Percentiles rank a stretch among this genome's conserved stretches.
These are phyloP conservation scores for Elsinoe perseae DNA, from an alignment of 2,329 filamentous ascomycete species.

Conservation along the genomic window DNA sequence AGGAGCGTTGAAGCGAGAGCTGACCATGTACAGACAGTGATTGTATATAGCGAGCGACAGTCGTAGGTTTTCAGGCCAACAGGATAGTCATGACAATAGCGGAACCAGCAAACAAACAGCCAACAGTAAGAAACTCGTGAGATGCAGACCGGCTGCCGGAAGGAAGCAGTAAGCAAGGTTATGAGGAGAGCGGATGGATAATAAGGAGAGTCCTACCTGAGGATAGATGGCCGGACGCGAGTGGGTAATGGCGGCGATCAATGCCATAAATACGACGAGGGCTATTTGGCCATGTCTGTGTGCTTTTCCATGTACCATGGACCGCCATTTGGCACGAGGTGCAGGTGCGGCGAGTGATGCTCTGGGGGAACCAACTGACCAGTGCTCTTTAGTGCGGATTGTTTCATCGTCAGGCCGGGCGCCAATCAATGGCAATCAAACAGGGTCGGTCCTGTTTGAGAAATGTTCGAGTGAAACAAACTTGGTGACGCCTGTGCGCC, in stretches of 20 bases:
- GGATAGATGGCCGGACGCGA: conserved; percentile 10
- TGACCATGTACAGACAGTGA: conserved; percentile 1
- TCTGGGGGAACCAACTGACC: background rate
- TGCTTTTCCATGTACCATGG: conserved; percentile 4
- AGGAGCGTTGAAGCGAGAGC: conserved; percentile 1
- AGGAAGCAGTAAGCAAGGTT: background rate
- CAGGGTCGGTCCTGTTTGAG: conserved; percentile 13
- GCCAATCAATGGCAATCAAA: conserved; percentile 13
- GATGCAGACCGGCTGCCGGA: conserved; percentile 10
- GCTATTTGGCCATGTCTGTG: background rate
- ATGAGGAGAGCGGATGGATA: background rate
- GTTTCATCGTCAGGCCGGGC: conserved; percentile 11
- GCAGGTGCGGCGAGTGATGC: conserved; percentile 4
- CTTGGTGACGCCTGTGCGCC: conserved; percentile 14
- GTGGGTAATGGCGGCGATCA: conserved; percentile 9
- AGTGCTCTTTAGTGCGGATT: background rate
- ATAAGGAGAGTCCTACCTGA: conserved; percentile 14
- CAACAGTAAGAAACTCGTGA: conserved; percentile 12
- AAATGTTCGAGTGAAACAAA: conserved; percentile 5
- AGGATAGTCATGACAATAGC: conserved; percentile 10
- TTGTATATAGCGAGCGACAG: conserved; percentile 8
- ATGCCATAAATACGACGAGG: conserved; percentile 14
- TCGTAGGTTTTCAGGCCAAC: conserved; percentile 4
- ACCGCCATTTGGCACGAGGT: conserved; percentile 10
- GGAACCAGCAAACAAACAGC: conserved; percentile 8